Evolutionary conservation across 2,329 filamentous ascomycete species (phyloP), one percentile per base, ranked within the genome.

Genomic region (Clonostachys sp.): DNA sequence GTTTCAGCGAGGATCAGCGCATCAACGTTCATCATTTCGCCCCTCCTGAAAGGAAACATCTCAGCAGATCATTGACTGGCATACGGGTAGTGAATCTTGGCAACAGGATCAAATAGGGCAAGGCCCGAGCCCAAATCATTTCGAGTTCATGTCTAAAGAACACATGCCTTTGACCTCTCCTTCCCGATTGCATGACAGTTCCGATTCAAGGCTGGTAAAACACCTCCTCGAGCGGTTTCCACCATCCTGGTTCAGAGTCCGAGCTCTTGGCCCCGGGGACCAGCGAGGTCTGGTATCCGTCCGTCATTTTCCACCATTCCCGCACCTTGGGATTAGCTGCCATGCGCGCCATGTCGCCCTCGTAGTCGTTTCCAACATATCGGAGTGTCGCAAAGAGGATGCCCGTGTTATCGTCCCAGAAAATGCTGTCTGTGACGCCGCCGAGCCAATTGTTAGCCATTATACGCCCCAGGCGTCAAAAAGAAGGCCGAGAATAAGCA

Each of bases 231-330:
- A 85, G 61, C 3, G 75, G 75, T 59, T 78, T 83, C 85, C 85
- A 89, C 85, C 85, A 88, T 12, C 74, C 61, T n/a, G 78, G 78
- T 53, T 73, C 74, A 6, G 76, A 73, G 54, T 78, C 75, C 51
- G 80, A 84, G 50, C 73, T 75, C 55, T 70, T 74, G 3, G 81
- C 81, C 0, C 81, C 83, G 1, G 76, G 72, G 2, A 85, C 78
- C 33, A 86, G 60, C 41, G 73, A 77, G 64, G 82, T 84, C 67
- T 91, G 88, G 73, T 84, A 89, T 13, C 73, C 72, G 63, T 92
- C 88, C 44, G 88, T 91, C 82, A 91, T 85, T 49, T 71, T 71
- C 87, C 87, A 92, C 89, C 88, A 92, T 63, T 87, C 83, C 47
- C 81, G 77, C 34, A 91, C 85, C 59, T 84, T 84, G 1, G 80